Conservation (phyloP, 1,139 yeast genomes). For the Meyerozyma carpophila region DNA sequence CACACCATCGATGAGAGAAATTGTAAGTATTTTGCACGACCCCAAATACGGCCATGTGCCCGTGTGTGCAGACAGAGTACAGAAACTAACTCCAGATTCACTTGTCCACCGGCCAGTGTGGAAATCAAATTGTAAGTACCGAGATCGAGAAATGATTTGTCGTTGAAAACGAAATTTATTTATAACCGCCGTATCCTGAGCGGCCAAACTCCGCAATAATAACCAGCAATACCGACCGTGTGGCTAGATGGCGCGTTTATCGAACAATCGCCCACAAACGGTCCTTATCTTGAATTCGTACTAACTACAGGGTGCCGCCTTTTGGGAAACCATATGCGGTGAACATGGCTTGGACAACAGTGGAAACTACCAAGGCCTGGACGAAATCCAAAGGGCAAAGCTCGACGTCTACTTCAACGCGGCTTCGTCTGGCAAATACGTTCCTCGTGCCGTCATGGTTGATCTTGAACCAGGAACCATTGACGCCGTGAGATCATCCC, state of each 20-base stretch:
- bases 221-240: too few relatives aligned
- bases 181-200: too few relatives aligned
- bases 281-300: conserved; percentile 6
- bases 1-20: conserved; percentile 46
- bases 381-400: conserved; percentile 61
- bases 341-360: conserved; percentile 90
- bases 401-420: conserved; percentile 45
- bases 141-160: not conserved
- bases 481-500: conserved; percentile 73
- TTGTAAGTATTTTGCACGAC: conserved; percentile 32
- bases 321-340: conserved; percentile 96
- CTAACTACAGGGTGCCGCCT: conserved; percentile 78
- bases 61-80: conserved; percentile 2
- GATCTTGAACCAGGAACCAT: conserved; percentile 94
- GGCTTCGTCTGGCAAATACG: conserved; percentile 81
- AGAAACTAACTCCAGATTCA: conserved; percentile 58
- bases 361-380: conserved; percentile 70
- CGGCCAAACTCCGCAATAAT: too few relatives aligned
- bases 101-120: conserved; percentile 98
- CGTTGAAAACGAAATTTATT: too few relatives aligned
- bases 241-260: too few relatives aligned
- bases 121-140: conserved; percentile 86
- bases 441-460: conserved; percentile 87
- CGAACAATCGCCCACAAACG: not conserved
- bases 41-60: not conserved